Percentiles rank a stretch among this genome's conserved stretches.
These are phyloP conservation scores for Leersia perrieri DNA, from an alignment of 176 grass and related monocot genomes.

Conservation along the genomic window DNA sequence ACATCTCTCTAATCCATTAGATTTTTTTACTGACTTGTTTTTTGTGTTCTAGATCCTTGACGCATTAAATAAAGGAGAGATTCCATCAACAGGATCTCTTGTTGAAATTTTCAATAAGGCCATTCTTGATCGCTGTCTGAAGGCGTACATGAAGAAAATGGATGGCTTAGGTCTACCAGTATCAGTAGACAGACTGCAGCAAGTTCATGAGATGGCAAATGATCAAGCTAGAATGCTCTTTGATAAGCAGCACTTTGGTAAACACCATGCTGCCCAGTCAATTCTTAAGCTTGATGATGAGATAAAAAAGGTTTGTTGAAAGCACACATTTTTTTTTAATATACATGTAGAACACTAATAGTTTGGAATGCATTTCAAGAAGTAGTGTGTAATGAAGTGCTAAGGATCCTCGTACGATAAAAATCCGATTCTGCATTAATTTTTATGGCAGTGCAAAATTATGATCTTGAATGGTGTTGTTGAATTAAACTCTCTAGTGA, in stretches of 20 bases:
- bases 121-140: constrained; percentile 90
- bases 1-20: not conserved
- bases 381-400: not conserved
- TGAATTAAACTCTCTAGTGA: not conserved
- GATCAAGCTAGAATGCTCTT: constrained; percentile 60
- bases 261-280: constrained; percentile 72
- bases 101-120: constrained; percentile 98
- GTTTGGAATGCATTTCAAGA: constrained; percentile 2
- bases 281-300: constrained; percentile 76
- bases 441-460: not conserved
- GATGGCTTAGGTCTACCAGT: constrained; percentile 74
- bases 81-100: constrained; percentile 86
- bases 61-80: constrained; percentile 98
- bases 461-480: not conserved
- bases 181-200: constrained; percentile 57
- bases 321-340: not conserved
- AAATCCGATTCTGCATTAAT: not conserved
- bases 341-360: not conserved
- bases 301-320: constrained; percentile 67
- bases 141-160: constrained; percentile 68
- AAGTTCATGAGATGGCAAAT: constrained; percentile 64
- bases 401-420: not conserved
- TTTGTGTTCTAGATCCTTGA: constrained; percentile 82
- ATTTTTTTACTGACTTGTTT: not conserved
- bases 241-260: constrained; percentile 92